Conservation (phyloP, 2,329 filamentous ascomycete genomes). For the Alternaria longipes region DNA sequence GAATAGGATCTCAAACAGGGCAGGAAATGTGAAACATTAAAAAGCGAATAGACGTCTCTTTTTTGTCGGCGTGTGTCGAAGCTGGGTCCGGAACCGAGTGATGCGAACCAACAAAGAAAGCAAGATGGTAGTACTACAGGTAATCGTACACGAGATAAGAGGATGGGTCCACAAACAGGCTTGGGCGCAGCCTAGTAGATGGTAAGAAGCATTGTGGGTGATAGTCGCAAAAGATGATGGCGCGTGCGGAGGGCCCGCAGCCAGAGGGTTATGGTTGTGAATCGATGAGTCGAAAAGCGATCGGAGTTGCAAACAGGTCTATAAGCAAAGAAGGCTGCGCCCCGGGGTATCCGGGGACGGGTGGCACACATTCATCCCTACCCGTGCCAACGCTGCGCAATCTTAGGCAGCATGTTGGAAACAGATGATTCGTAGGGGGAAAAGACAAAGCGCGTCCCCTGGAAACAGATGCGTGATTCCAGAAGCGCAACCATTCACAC, state of each 20-base stretch:
- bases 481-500: slow-evolving; percentile 25
- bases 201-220: slow-evolving; percentile 23
- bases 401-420: slow-evolving; percentile 18
- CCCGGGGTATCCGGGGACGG: slow-evolving; percentile 17
- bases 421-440: slow-evolving; percentile 27
- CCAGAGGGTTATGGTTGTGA: slow-evolving; percentile 18
- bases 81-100: slow-evolving; percentile 13
- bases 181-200: slow-evolving; percentile 19
- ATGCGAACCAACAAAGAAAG: slow-evolving; percentile 17
- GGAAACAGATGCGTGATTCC: slow-evolving; percentile 10
- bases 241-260: slow-evolving; percentile 28
- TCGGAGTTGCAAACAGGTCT: slow-evolving; percentile 23
- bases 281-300: slow-evolving; percentile 19
- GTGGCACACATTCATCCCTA: slow-evolving; percentile 26
- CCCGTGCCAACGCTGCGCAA: slow-evolving; percentile 13
- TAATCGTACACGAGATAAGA: slow-evolving; percentile 26
- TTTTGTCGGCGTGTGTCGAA: slow-evolving; percentile 4
- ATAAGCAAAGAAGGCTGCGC: slow-evolving; percentile 27
- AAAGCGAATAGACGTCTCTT: background rate
- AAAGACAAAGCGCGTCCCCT: slow-evolving; percentile 11
- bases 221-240: slow-evolving; percentile 13
- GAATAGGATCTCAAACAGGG: slow-evolving; percentile 10
- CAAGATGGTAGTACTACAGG: slow-evolving; percentile 25
- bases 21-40: background rate
- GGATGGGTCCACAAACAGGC: slow-evolving; percentile 14